Evolutionary conservation across 805 yeast genomes (phyloP).

Genomic region (Wickerhamia fluorescens): DNA sequence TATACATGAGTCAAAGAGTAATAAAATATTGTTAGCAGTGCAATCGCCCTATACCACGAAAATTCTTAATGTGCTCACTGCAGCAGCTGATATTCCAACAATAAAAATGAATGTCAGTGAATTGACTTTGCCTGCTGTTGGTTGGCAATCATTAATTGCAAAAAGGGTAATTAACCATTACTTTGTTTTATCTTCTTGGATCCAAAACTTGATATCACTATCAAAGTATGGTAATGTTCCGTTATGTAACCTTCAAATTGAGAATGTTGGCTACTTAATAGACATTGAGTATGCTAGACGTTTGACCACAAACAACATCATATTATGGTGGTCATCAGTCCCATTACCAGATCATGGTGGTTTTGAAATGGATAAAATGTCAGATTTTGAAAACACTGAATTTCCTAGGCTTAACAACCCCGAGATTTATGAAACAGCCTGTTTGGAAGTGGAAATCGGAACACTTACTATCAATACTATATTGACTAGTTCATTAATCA

Average conservation of each 20-base stretch:
- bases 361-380: constrained; percentile 51
- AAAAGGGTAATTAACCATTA: constrained; percentile 64
- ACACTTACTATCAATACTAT: constrained; percentile 84
- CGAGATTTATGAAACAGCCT: constrained; percentile 69
- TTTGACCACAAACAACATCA: constrained; percentile 54
- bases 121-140: constrained; percentile 59
- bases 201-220: constrained; percentile 55
- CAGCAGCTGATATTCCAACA: constrained; percentile 53
- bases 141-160: constrained; percentile 70
- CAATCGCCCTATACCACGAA: constrained; percentile 60
- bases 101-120: constrained; percentile 55
- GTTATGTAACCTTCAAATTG: constrained; percentile 74
- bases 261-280: constrained; percentile 68
- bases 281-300: constrained; percentile 85
- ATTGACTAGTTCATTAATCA: constrained; percentile 73
- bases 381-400: constrained; percentile 51
- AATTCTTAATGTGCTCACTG: constrained; percentile 39
- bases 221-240: constrained; percentile 78
- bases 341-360: constrained; percentile 86
- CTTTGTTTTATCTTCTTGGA: constrained; percentile 67
- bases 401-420: constrained; percentile 72
- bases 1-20: constrained; percentile 53
- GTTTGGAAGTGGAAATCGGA: constrained; percentile 70
- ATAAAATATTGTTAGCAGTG: constrained; percentile 57
- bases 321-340: constrained; percentile 89